Percentiles rank a stretch among this genome's conserved stretches.
Evolutionary conservation across 345 rosid species (phyloP).

Genomic region (Salix purpurea): DNA sequence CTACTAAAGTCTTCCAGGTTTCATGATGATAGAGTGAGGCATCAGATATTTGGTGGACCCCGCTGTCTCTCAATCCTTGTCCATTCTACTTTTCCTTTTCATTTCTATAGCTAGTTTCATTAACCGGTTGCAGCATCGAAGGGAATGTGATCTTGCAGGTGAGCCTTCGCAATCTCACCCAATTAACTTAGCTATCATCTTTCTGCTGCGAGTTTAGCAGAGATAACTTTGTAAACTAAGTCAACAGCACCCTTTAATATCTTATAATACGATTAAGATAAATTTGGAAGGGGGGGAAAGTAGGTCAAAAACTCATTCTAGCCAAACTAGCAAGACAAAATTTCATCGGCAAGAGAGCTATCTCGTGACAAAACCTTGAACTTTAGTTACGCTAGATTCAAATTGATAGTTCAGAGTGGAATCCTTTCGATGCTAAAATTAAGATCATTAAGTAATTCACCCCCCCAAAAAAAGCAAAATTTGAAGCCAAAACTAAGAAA

Average conservation of each 20-base stretch:
- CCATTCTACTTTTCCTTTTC: conserved; percentile 1
- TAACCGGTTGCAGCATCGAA: background rate
- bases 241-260: background rate
- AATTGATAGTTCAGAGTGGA: background rate
- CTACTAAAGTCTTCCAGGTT: conserved; percentile 47
- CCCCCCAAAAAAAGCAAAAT: too few relatives aligned
- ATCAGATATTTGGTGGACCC: conserved; percentile 58
- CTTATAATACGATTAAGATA: background rate
- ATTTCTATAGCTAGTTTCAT: background rate
- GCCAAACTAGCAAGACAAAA: too few relatives aligned
- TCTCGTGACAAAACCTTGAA: background rate
- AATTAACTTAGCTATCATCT: conserved; percentile 3
- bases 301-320: background rate
- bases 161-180: conserved; percentile 45
- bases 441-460: too few relatives aligned
- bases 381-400: background rate
- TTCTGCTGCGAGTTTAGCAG: background rate
- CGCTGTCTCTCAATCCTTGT: conserved; percentile 33
- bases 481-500: too few relatives aligned
- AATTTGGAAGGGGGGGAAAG: background rate
- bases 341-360: background rate
- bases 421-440: too few relatives aligned
- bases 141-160: conserved; percentile 10
- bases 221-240: background rate
- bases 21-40: conserved; percentile 79